Conservation (phyloP, 805 yeast genomes). For the Starmera amethionina region DNA sequence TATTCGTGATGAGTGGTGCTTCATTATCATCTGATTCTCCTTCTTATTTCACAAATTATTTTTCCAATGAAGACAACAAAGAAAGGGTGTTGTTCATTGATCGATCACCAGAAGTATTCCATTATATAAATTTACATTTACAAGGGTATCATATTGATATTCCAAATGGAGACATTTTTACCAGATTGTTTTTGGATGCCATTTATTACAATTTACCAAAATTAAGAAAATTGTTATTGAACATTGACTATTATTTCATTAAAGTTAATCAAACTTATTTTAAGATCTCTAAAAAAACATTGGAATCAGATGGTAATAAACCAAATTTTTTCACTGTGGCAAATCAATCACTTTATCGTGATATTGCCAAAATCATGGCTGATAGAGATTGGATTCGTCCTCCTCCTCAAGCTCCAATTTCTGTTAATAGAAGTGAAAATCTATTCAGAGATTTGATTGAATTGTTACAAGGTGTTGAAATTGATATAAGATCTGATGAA, state of each 20-base stretch:
- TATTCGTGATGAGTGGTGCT: slow-evolving; percentile 65
- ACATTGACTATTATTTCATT: slow-evolving; percentile 46
- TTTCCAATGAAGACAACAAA: slow-evolving; percentile 28
- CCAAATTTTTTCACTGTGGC: slow-evolving; percentile 73
- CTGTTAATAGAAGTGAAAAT: slow-evolving; percentile 39
- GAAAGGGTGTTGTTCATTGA: slow-evolving; percentile 51
- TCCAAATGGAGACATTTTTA: slow-evolving; percentile 48
- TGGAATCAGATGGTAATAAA: slow-evolving; percentile 52
- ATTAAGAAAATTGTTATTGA: slow-evolving; percentile 36
- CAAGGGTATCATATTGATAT: slow-evolving; percentile 71
- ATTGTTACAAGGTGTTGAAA: slow-evolving; percentile 43
- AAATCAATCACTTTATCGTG: slow-evolving; percentile 39
- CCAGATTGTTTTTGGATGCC: slow-evolving; percentile 60
- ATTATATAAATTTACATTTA: slow-evolving; percentile 56
- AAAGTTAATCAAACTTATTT: slow-evolving; percentile 52
- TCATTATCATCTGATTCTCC: slow-evolving; percentile 83
- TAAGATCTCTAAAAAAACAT: slow-evolving; percentile 44
- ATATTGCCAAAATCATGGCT: slow-evolving; percentile 32
- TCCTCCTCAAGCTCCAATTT: slow-evolving; percentile 58
- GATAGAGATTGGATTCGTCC: slow-evolving; percentile 52
- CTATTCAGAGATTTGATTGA: slow-evolving; percentile 47
- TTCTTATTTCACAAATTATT: slow-evolving; percentile 74
- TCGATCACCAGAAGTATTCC: slow-evolving; percentile 62
- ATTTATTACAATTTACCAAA: slow-evolving; percentile 57
- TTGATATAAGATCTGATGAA: slow-evolving; percentile 36